Evolutionary conservation across 2,329 filamentous ascomycete genomes (phyloP), one percentile per base, ranked within the genome.

Genomic region (Hypoxylon sp.): DNA sequence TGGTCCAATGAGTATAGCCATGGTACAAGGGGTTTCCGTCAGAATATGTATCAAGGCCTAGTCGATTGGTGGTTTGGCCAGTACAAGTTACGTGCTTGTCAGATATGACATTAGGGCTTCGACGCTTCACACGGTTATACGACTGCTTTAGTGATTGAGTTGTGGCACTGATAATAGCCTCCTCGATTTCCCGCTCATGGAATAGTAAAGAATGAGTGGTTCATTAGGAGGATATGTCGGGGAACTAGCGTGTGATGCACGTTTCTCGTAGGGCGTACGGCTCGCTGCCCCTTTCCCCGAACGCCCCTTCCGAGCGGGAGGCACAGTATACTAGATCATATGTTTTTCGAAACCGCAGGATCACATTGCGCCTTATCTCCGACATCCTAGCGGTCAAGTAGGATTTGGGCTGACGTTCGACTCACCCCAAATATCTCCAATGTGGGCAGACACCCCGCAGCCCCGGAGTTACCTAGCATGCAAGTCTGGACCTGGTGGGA

Each of bases 391-490:
- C 34, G 37, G 46, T 37, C 51, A 54, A 53, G 34, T 46, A 30
- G 43, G 41, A 29, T 19, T 55, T 12, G 37, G 39, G 52, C 52
- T 50, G 55, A 57, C 54, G 45, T 57, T 37, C 50, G 48, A 56
- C 37, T 56, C 25, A 30, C 43, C 51, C 57, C 39, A 27, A 21
- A 34, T 46, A n/a, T 32, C 30, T 19, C 50, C 32, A 55, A 62
- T 43, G 54, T 61, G 65, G 65, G 57, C 57, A 68, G 65, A 68
- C 34, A 16, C 55, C 65, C 65, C 65, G 65, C 65, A 59, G 65
- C 62, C 58, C 65, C 65, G 65, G 61, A 68, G 65, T 68, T 68
- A 68, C 62, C 61, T 61, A 68, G 57, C 37, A 41, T 41, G 37
- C 16, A 41, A 21, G 16, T 11, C 30, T 65, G 29, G 41, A 48